A percentile compares a stretch with the other conserved stretches of the same genome.
Evolutionary conservation across 73 alveolate genomes (phyloP).

Genomic region (Effrenium voratum): DNA sequence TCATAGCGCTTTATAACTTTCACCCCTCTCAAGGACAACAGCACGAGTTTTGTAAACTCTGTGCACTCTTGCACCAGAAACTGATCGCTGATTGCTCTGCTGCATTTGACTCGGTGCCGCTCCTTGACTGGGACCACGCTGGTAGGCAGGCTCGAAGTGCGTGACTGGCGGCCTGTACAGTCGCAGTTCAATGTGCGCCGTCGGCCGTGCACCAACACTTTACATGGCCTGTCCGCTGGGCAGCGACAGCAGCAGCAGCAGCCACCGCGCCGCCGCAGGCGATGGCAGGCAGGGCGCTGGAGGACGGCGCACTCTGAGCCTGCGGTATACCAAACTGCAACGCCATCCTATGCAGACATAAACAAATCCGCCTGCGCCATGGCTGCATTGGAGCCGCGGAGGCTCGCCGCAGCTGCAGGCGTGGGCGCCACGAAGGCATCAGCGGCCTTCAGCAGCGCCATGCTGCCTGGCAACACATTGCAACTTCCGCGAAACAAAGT

Average conservation of each 20-base stretch:
- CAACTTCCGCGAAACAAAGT: too few species aligned
- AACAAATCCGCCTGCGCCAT: background rate
- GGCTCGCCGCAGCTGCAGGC: background rate
- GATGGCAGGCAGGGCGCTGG: slow-evolving; percentile 50
- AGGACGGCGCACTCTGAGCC: slow-evolving; percentile 6
- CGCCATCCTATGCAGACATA: background rate
- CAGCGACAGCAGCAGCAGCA: slow-evolving; percentile 60
- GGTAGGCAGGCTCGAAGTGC: slow-evolving; percentile 59
- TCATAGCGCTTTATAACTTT: too few species aligned
- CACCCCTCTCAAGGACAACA: too few species aligned
- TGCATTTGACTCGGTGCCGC: background rate
- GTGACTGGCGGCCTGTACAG: slow-evolving; percentile 51
- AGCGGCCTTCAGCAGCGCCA: slow-evolving; percentile 61
- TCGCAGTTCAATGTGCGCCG: too few species aligned
- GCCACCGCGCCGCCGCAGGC: slow-evolving; percentile 81
- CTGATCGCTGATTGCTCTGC: too few species aligned
- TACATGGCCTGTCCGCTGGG: slow-evolving; percentile 27
- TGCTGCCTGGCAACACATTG: slow-evolving; percentile 19
- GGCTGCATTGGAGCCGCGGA: slow-evolving; percentile 37
- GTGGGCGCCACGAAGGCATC: slow-evolving; percentile 27
- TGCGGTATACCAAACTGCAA: too few species aligned
- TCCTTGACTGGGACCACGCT: slow-evolving; percentile 71
- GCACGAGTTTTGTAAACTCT: too few species aligned
- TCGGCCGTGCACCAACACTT: too few species aligned
- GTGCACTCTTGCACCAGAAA: too few species aligned